Evolutionary conservation across 768 basidiomycete genomes (phyloP), one percentile per base, ranked within the genome.

Genomic region (Boletus sp.): DNA sequence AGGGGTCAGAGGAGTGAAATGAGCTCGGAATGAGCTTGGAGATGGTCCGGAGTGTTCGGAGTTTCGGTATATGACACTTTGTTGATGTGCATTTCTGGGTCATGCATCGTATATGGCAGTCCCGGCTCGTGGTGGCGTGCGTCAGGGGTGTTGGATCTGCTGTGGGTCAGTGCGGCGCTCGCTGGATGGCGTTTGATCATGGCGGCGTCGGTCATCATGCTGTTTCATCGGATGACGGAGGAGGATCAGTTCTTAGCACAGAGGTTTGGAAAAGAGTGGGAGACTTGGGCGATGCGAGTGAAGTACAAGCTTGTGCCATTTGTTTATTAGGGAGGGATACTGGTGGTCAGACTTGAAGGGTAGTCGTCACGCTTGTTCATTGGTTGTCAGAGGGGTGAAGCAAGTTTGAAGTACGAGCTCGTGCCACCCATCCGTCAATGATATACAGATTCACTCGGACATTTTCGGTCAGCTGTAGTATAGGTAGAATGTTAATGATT

Each of bases 231-330:
- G 7, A 54, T 66, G 15, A 35, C 40, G 8, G 65, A 61, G 1
- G 70, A 71, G 36, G 65, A 71, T 14, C 15, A 24, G 20, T 62
- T 56, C 44, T 52, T 71, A 29, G 52, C 55, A 4, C 49, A 52
- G 5, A 14, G 39, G 9, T 67, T 69, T 40, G 62, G 66, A 1
- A 44, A 24, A 15, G 64, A 63, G 32, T 69, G 69, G 66, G 55
- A 59, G 15, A n/a, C 10, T 9, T 69, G 67, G 62, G 64, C 62
- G 6, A n/a, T 18, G 35, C 47, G 50, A 12, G 63, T 64, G 7
- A 54, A 24, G 42, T 57, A 62, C 17, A 55, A 28, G 10, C 47
- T 63, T 1, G 30, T 63, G 0, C 62, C 59, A 2, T 56, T 39
- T 7, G 17, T 62, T 14, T 61, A 41, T 6, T 61, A 47, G 17